Conservation (phyloP, 2,329 filamentous ascomycete genomes). For the Cladobotryum mycophilum region DNA sequence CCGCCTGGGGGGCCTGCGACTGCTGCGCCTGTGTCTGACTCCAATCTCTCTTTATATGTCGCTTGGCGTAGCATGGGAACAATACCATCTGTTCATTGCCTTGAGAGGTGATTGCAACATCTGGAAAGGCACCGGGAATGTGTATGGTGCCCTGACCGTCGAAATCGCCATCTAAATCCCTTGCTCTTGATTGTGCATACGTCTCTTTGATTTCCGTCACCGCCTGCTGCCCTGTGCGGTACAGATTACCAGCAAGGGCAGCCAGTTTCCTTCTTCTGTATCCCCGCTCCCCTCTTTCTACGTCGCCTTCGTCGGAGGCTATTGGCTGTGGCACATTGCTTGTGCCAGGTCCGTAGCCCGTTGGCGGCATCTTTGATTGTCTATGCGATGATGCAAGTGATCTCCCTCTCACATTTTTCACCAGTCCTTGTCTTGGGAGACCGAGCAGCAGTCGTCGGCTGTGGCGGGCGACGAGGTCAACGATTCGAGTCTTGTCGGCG, state of each 20-base stretch:
- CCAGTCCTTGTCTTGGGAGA: constrained; percentile 20
- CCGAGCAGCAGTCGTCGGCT: constrained; percentile 42
- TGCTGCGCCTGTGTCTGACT: constrained; percentile 23
- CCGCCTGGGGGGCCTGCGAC: constrained; percentile 38
- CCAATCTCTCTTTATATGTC: constrained; percentile 51
- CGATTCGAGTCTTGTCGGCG: constrained; percentile 39
- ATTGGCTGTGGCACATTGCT: constrained; percentile 17
- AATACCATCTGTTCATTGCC: constrained; percentile 89
- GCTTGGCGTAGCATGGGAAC: constrained; percentile 88
- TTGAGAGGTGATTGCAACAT: constrained; percentile 71
- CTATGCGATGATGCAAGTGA: constrained; percentile 21
- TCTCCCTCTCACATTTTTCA: constrained; percentile 28
- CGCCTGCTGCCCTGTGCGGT: constrained; percentile 49
- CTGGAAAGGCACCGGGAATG: constrained; percentile 74
- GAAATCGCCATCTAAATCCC: constrained; percentile 22
- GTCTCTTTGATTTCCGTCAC: constrained; percentile 55
- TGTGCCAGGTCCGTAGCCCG: constrained; percentile 22
- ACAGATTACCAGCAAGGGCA: constrained; percentile 52
- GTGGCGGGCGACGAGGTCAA: constrained; percentile 37
- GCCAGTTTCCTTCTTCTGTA: constrained; percentile 73
- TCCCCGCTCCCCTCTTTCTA: constrained; percentile 51
- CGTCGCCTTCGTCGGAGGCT: constrained; percentile 16
- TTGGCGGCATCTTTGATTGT: constrained; percentile 24
- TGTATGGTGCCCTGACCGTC: constrained; percentile 28
- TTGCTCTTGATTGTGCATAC: constrained; percentile 47